phyloP scores from a whole-genome alignment of 2,329 filamentous ascomycete genomes.

The Calcarisporium arbuscula region DNA sequence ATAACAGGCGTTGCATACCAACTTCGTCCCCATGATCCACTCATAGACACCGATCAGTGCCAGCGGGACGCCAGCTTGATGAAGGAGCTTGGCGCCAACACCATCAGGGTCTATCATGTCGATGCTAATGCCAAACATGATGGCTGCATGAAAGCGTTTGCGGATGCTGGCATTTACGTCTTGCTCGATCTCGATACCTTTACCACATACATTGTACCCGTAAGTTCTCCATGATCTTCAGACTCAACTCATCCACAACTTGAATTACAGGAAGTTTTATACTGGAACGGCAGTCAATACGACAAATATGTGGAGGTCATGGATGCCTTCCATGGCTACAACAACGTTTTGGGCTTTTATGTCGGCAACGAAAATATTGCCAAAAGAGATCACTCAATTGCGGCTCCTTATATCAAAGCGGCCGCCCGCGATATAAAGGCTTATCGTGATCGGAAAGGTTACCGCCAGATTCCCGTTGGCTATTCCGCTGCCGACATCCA shows the following conservation, averaged over 20 bases:
- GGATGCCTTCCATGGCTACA: conserved; percentile 69
- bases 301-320: conserved; percentile 64
- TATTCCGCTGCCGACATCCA: conserved; percentile 85
- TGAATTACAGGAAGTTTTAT: conserved; percentile 43
- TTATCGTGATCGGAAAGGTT: conserved; percentile 68
- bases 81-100: conserved; percentile 73
- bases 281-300: conserved; percentile 69
- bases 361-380: conserved; percentile 85
- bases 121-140: conserved; percentile 64
- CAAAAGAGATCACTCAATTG: conserved; percentile 47
- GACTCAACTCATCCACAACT: not conserved
- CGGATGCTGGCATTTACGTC: conserved; percentile 74
- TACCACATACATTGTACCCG: conserved; percentile 59
- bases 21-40: conserved; percentile 60
- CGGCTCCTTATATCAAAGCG: conserved; percentile 78
- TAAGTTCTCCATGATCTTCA: conserved; percentile 24
- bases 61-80: conserved; percentile 68
- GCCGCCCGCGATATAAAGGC: conserved; percentile 76
- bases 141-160: conserved; percentile 75
- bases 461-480: conserved; percentile 75
- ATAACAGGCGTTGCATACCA: conserved; percentile 70
- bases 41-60: conserved; percentile 71
- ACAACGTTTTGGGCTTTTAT: conserved; percentile 79
- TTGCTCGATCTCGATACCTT: conserved; percentile 80
- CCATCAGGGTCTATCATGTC: conserved; percentile 85